A percentile compares a stretch with the other conserved stretches of the same genome.
Conservation (phyloP, 129 eudicot species). For the Arctium lappa region DNA sequence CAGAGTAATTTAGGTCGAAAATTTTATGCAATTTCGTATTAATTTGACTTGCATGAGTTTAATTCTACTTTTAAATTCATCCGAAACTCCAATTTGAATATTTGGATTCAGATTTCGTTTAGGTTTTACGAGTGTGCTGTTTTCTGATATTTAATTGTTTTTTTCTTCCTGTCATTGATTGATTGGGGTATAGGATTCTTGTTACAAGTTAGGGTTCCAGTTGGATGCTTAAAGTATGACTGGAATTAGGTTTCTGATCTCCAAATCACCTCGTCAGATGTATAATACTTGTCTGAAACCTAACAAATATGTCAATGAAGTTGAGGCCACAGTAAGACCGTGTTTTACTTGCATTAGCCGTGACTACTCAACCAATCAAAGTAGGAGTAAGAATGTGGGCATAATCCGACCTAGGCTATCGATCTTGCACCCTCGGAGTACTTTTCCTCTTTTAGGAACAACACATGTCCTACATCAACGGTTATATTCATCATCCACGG, state of each 20-base stretch:
- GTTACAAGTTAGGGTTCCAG: constrained; percentile 18
- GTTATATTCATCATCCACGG: constrained; percentile 40
- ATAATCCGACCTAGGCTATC: constrained; percentile 12
- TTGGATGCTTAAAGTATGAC: constrained; percentile 39
- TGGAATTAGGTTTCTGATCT: constrained; percentile 43
- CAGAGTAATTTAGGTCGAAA: not conserved
- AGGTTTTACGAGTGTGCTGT: not conserved
- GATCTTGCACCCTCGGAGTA: constrained; percentile 10
- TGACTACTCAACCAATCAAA: constrained; percentile 22
- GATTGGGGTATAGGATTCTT: not conserved
- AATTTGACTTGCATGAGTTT: not conserved
- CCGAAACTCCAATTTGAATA: not conserved
- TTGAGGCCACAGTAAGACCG: constrained; percentile 35
- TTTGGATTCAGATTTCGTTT: constrained; percentile 14
- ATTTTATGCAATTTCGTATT: not conserved
- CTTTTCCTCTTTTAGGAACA: constrained; percentile 32
- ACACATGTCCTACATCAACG: constrained; percentile 37
- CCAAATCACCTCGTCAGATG: constrained; percentile 26
- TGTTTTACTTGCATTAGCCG: constrained; percentile 19
- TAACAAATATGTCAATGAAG: constrained; percentile 7
- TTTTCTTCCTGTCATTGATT: not conserved
- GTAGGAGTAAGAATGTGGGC: constrained; percentile 24
- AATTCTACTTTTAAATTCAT: not conserved
- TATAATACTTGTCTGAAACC: constrained; percentile 16
- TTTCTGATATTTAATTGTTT: not conserved